Evolutionary conservation across 768 basidiomycete genomes (phyloP), one percentile per base, ranked within the genome.

Genomic region (Kwoniella dejecticola): DNA sequence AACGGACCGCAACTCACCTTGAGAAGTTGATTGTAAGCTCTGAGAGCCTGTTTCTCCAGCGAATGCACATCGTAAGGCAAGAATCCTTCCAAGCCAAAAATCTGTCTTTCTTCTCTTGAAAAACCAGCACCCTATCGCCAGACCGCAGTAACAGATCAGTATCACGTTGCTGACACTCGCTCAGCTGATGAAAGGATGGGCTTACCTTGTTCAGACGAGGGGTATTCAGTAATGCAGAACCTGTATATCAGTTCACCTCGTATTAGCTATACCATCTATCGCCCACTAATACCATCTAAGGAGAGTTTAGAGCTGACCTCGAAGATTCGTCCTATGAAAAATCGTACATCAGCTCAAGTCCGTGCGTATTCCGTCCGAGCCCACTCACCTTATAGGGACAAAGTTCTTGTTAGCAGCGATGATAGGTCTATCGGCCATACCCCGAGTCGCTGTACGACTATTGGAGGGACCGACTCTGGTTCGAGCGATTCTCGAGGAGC

Each of bases 101-200:
- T 83, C 53, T 84, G 82, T 48, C 91, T 83, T 78, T 94, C 91
- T 21, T 83, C 79, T 3, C 76, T 57, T 0, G 87, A 85, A 79
- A 92, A 93, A 0, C 84, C 89, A 4, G 88, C 90, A 30, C 91
- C 91, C 74, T 81, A 60, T 36, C n/a, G n/a, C n/a, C n/a, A n/a
- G n/a, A n/a, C n/a, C n/a, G n/a, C n/a, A n/a, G 61, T 59, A 31
- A 19, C 29, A 26, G 13, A 23, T 29, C 33, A 50, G 26, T 26
- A 30, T 48, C 46, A 48, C n/a, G n/a, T 45, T 23, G n/a, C 24
- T 45, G n/a, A 12, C 4, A 10, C 12, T 11, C 12, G 15, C 11
- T 45, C 52, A 17, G 12, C 17, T 24, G 21, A 26, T 7, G 17
- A 2, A 19, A 17, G 17, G 6, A 24, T 10, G 4, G 23, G 13